These are phyloP conservation scores for Paraphoma chrysanthemicola DNA, from an alignment of 2,329 filamentous ascomycete genomes.

Conservation along the genomic window DNA sequence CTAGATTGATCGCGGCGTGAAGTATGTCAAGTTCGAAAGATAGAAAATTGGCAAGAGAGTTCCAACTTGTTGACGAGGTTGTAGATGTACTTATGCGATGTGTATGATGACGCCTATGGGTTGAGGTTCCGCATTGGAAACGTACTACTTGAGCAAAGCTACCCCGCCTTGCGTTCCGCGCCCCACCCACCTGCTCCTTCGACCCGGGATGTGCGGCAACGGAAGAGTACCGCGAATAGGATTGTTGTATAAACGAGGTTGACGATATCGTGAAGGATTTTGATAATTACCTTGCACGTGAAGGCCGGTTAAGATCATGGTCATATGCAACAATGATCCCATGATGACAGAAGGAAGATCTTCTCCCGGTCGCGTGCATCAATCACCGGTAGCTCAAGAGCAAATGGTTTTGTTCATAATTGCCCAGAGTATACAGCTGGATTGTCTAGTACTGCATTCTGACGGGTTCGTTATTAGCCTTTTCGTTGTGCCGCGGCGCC, in stretches of 20 bases:
- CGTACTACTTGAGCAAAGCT: constrained; percentile 8
- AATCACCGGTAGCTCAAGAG: too few species aligned
- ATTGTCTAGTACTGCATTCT: too few species aligned
- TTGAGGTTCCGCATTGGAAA: not conserved
- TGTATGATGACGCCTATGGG: not conserved
- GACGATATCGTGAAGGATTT: not conserved
- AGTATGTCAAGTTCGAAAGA: not conserved
- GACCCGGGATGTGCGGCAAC: not conserved
- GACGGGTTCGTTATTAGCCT: too few species aligned
- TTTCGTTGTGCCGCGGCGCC: too few species aligned
- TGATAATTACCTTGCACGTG: not conserved
- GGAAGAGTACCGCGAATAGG: not conserved
- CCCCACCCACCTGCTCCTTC: constrained; percentile 12
- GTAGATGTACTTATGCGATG: not conserved
- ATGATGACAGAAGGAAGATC: too few species aligned
- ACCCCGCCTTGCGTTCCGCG: constrained; percentile 16
- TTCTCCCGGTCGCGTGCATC: too few species aligned
- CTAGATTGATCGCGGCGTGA: not conserved
- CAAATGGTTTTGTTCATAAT: too few species aligned
- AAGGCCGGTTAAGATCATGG: not conserved
- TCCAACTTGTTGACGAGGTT: too few species aligned
- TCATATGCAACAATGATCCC: too few species aligned
- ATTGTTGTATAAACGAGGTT: not conserved
- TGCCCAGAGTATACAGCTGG: too few species aligned
- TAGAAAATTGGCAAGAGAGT: not conserved